phyloP scores from a whole-genome alignment of 129 eudicot genomes.

The Lonicera japonica region DNA sequence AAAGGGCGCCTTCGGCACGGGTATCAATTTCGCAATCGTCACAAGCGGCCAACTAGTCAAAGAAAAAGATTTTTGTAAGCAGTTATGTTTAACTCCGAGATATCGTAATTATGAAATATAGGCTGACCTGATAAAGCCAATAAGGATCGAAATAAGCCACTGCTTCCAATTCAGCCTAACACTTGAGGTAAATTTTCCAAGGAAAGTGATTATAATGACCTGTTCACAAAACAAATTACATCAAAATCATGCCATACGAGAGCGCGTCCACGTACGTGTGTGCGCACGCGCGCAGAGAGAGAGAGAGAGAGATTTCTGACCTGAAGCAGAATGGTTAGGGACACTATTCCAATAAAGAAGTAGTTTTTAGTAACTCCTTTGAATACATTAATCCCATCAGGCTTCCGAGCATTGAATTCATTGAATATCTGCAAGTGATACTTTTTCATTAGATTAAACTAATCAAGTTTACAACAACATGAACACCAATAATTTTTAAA shows the following conservation, averaged over 20 bases:
- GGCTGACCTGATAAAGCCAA: slow-evolving; percentile 68
- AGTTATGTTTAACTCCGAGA: too few relatives aligned
- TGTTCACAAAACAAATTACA: slow-evolving; percentile 8
- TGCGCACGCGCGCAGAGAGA: neutral
- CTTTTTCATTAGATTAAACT: neutral
- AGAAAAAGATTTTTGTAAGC: too few relatives aligned
- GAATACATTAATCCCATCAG: slow-evolving; percentile 73
- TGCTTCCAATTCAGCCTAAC: slow-evolving; percentile 75
- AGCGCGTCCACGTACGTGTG: neutral
- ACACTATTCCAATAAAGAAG: slow-evolving; percentile 67
- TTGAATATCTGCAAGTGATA: slow-evolving; percentile 52
- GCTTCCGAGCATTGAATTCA: slow-evolving; percentile 87
- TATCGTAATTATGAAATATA: too few relatives aligned
- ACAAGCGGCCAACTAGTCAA: slow-evolving; percentile 61
- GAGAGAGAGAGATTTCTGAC: slow-evolving; percentile 21
- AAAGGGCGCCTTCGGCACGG: slow-evolving; percentile 48
- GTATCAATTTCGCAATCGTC: slow-evolving; percentile 46
- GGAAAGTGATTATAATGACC: slow-evolving; percentile 71
- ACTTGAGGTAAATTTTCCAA: slow-evolving; percentile 73
- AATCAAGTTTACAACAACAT: too few relatives aligned
- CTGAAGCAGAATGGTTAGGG: slow-evolving; percentile 62
- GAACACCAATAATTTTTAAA: too few relatives aligned
- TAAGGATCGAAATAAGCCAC: slow-evolving; percentile 70
- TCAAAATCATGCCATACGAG: neutral
- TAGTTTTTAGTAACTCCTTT: slow-evolving; percentile 63